Base-by-base conservation (phyloP, 352 stramenopile species). In the Blastocystis sp. region DNA sequence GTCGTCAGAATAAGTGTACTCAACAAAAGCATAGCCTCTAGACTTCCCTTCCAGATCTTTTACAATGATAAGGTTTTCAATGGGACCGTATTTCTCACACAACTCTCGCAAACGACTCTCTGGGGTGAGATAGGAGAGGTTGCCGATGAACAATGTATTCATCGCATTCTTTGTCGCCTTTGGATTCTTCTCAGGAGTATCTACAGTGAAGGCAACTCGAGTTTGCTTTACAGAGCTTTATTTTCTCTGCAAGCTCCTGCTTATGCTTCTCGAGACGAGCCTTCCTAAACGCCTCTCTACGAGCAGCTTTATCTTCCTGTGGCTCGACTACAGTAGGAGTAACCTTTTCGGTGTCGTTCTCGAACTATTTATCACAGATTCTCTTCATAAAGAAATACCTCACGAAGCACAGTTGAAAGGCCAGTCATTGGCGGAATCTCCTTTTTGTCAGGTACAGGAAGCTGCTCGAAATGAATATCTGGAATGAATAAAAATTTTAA, bases 141-240 rank as follows among this genome's bases (percentile, higher is more conserved):
- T 93, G 3, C 94, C 95, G 0, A 99, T 95, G 91, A 99, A 99
- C 0, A 99, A 93, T 56, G 97, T 99, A 92, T 98, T 98, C 93
- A 98, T 98, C 79, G 96, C 94, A 77, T 97, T 93, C 75, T 93
- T 91, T 3, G 93, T 96, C 91, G 90, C 91, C 56, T 94, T 92
- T 20, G 93, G 92, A 73, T 96, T 90, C 18, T 59, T 68, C 29
- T 91, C 89, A 9, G 64, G 69, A 70, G 62, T 61, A 55, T 91
- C 61, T 79, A 63, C n/a, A 29, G 4, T 5, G 20, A 50, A 79
- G 15, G 13, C 20, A 13, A 3, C 11, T 62, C 29, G 15, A 26
- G 20, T 34, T 11, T 11, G 4, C 4, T 89, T 43, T 82, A 94
- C 93, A 95, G 88, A 94, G 93, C 29, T 89, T 90, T 5, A 92